Conservation (phyloP, 495 filamentous ascomycete species). For the Trichocladium uniseriatum region DNA sequence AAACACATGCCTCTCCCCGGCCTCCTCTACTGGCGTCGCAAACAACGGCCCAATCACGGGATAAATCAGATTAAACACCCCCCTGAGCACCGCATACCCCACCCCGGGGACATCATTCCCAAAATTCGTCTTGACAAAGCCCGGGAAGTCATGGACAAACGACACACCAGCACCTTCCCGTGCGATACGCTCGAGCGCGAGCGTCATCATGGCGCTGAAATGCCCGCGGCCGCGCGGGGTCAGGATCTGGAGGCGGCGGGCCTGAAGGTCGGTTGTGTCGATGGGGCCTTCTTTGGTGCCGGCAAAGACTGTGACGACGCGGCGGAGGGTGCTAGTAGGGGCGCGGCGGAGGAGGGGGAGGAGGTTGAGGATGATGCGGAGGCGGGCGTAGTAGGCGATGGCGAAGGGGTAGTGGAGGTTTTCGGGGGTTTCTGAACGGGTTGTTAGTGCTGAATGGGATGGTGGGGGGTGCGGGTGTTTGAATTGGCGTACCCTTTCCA, state of each 20-base stretch:
- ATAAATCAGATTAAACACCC: neutral
- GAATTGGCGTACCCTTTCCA: neutral
- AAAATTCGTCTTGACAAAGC: slow-evolving; percentile 13
- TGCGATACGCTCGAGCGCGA: slow-evolving; percentile 12
- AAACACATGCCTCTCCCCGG: slow-evolving; percentile 15
- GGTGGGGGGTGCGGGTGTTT: too few species aligned
- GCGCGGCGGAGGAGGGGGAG: slow-evolving; percentile 13
- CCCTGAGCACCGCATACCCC: neutral
- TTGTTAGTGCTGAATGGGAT: too few species aligned
- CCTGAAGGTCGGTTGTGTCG: slow-evolving; percentile 11
- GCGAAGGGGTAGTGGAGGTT: slow-evolving; percentile 8
- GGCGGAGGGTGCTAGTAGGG: slow-evolving; percentile 2
- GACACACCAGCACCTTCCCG: slow-evolving; percentile 1
- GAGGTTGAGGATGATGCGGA: slow-evolving; percentile 8
- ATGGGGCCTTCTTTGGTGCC: slow-evolving; percentile 12
- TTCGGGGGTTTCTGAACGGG: slow-evolving; percentile 16
- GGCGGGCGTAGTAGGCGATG: slow-evolving; percentile 16
- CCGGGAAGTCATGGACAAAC: slow-evolving; percentile 13
- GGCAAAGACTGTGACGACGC: slow-evolving; percentile 18
- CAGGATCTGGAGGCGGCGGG: slow-evolving; percentile 5
- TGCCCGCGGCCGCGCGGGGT: slow-evolving; percentile 2
- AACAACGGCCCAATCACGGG: neutral
- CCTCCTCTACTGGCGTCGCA: slow-evolving; percentile 9
- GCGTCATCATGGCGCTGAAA: slow-evolving; percentile 12
- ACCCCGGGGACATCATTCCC: neutral